A percentile compares a stretch with the other conserved stretches of the same genome.
Conservation (phyloP, 2,329 filamentous ascomycete genomes). For the Aspergillus sp. region DNA sequence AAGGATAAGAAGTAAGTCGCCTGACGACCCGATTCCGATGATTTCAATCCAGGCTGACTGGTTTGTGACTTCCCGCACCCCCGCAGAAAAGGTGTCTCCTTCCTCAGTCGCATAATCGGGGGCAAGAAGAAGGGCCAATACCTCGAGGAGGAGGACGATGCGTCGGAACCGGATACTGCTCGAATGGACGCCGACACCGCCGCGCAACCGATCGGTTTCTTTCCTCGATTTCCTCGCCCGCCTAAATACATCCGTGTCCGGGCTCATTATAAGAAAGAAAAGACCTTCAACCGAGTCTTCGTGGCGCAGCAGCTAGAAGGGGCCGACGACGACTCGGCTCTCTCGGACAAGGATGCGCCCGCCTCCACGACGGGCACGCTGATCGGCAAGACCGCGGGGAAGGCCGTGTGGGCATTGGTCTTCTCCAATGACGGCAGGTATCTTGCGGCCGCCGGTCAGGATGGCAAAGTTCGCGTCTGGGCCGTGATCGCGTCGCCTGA, state of each 20-base stretch:
- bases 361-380: conserved; percentile 21
- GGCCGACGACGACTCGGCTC: conserved; percentile 42
- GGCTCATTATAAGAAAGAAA: conserved; percentile 73
- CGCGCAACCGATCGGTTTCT: conserved; percentile 75
- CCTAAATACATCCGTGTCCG: conserved; percentile 88
- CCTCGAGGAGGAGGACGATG: conserved; percentile 56
- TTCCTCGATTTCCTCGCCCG: conserved; percentile 82
- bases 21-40: neutral
- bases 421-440: conserved; percentile 92
- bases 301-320: conserved; percentile 84
- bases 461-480: conserved; percentile 83
- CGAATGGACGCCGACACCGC: conserved; percentile 79
- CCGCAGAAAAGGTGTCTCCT: conserved; percentile 79
- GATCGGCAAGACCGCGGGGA: conserved; percentile 39
- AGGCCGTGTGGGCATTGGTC: conserved; percentile 87
- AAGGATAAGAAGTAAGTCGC: conserved; percentile 67
- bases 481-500: conserved; percentile 79
- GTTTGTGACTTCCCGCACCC: conserved; percentile 3
- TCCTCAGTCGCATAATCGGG: conserved; percentile 80
- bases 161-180: conserved; percentile 68
- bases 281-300: conserved; percentile 84
- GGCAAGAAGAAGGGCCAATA: conserved; percentile 68
- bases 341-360: conserved; percentile 31
- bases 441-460: conserved; percentile 87
- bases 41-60: neutral